Evolutionary conservation across 495 filamentous ascomycete genomes (phyloP).

Genomic region (Penicilliopsis zonata): DNA sequence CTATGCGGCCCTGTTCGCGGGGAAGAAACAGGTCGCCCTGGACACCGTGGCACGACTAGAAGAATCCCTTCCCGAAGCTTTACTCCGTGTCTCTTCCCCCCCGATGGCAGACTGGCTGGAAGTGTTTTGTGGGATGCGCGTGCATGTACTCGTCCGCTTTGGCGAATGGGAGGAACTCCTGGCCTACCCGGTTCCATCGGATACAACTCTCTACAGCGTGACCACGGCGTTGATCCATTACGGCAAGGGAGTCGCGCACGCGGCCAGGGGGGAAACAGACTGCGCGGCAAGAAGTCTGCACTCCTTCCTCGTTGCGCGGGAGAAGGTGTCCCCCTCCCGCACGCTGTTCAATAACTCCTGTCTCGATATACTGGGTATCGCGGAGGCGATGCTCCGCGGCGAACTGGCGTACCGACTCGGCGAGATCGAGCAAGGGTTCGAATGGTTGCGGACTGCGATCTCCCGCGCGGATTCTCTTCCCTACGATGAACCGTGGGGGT

Average conservation of each 20-base stretch:
- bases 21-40: constrained; percentile 42
- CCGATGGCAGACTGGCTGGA: constrained; percentile 68
- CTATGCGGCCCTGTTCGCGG: constrained; percentile 62
- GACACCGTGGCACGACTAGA: constrained; percentile 42
- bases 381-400: constrained; percentile 53
- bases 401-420: constrained; percentile 54
- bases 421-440: constrained; percentile 42
- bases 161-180: constrained; percentile 51
- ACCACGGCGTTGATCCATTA: constrained; percentile 58
- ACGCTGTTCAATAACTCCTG: constrained; percentile 57
- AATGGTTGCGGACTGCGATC: constrained; percentile 39
- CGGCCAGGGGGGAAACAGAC: constrained; percentile 34
- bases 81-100: constrained; percentile 48
- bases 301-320: constrained; percentile 32
- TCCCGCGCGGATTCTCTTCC: constrained; percentile 41
- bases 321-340: constrained; percentile 36
- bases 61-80: constrained; percentile 40
- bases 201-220: constrained; percentile 44
- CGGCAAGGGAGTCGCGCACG: constrained; percentile 49
- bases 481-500: constrained; percentile 60
- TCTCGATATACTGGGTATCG: constrained; percentile 45
- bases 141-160: constrained; percentile 56
- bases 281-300: constrained; percentile 33
- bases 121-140: constrained; percentile 45
- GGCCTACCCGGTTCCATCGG: constrained; percentile 32